phyloP scores from a whole-genome alignment of 345 rosid genomes.

The Cardamine chenopodiifolia region DNA sequence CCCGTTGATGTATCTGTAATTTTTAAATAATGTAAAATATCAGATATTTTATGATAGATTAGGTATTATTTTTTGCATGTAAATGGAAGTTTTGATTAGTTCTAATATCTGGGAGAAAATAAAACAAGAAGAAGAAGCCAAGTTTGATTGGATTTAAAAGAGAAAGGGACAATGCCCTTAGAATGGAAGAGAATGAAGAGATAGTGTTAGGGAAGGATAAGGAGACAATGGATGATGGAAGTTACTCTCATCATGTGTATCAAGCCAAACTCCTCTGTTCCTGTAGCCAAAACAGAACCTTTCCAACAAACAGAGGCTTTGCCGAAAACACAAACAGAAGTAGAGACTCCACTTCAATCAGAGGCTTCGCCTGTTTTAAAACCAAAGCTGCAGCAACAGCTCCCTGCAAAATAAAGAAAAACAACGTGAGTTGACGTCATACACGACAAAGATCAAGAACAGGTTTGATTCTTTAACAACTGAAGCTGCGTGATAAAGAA shows the following conservation, averaged over 20 bases:
- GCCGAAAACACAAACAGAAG: too few relatives aligned
- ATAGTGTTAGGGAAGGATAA: conserved; percentile 42
- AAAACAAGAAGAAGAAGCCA: conserved; percentile 46
- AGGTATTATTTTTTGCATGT: neutral
- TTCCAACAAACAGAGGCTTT: too few relatives aligned
- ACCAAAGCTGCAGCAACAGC: too few relatives aligned
- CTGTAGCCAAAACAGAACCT: too few relatives aligned
- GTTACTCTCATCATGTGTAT: conserved; percentile 45
- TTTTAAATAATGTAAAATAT: neutral
- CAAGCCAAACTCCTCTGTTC: too few relatives aligned
- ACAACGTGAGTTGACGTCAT: too few relatives aligned
- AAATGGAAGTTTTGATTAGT: conserved; percentile 14
- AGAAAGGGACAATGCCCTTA: conserved; percentile 44
- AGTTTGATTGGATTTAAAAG: conserved; percentile 41
- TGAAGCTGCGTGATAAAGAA: too few relatives aligned
- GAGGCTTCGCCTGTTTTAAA: too few relatives aligned
- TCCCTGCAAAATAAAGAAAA: too few relatives aligned
- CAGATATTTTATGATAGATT: neutral
- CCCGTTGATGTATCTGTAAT: neutral
- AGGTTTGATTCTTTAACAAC: too few relatives aligned
- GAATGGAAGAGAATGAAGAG: conserved; percentile 46
- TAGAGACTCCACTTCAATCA: too few relatives aligned
- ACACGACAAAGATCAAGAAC: too few relatives aligned
- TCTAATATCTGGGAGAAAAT: conserved; percentile 24
- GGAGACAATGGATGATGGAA: conserved; percentile 47